Conservation (phyloP, 495 filamentous ascomycete genomes). For the Penicillium argentinense region DNA sequence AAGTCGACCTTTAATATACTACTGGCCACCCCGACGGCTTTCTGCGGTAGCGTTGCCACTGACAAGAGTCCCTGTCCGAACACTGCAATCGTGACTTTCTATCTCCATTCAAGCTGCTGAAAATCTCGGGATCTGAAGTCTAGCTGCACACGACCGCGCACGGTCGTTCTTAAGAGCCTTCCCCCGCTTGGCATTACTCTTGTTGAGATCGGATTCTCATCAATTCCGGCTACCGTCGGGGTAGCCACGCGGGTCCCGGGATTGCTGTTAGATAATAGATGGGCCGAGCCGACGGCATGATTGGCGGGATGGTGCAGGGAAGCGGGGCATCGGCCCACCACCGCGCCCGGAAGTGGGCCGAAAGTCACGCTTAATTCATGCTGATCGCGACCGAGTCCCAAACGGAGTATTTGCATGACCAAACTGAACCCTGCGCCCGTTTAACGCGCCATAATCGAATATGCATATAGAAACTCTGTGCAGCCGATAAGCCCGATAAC, state of each 20-base stretch:
- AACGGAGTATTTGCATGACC: constrained; percentile 10
- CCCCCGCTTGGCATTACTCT: background rate
- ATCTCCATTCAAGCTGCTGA: too few species aligned
- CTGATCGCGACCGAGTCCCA: constrained; percentile 8
- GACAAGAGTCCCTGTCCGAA: background rate
- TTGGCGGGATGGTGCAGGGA: constrained; percentile 1
- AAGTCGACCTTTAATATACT: background rate
- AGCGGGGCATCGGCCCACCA: constrained; percentile 1
- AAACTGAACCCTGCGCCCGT: constrained; percentile 4
- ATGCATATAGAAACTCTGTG: constrained; percentile 16
- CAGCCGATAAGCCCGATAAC: constrained; percentile 11
- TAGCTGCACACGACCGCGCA: background rate
- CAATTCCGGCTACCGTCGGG: constrained; percentile 21
- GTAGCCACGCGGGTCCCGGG: constrained; percentile 5
- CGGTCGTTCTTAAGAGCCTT: background rate
- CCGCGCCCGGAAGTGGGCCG: constrained; percentile 11
- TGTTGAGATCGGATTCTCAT: constrained; percentile 5
- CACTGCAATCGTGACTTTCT: too few species aligned
- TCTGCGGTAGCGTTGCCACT: background rate
- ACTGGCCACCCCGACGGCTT: background rate
- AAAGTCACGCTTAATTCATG: constrained; percentile 21
- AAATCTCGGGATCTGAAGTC: too few species aligned
- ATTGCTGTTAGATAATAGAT: constrained; percentile 27
- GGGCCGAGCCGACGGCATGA: constrained; percentile 6
- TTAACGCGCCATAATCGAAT: constrained; percentile 13